Evolutionary conservation across 2,329 filamentous ascomycete genomes (phyloP).

Genomic region (Fusarium nanum): DNA sequence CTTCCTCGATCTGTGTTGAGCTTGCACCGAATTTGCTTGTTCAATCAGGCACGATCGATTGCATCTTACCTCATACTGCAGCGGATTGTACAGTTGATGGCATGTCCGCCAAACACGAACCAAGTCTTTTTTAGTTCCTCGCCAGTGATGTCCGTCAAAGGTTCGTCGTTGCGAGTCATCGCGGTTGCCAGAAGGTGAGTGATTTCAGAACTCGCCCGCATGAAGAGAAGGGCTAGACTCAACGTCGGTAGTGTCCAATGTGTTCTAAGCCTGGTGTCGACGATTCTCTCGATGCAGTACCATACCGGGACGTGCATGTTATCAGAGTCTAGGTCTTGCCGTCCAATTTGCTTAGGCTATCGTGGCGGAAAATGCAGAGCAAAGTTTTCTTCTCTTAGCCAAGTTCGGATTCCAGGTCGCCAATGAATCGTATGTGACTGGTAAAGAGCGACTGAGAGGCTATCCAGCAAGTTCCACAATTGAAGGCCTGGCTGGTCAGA

Average conservation of each 20-base stretch:
- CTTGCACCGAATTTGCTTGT: slow-evolving; percentile 7
- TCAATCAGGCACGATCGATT: slow-evolving; percentile 10
- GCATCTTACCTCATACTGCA: slow-evolving; percentile 21
- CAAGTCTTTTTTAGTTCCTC: slow-evolving; percentile 11
- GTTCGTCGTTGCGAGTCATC: slow-evolving; percentile 21
- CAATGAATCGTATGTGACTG: slow-evolving; percentile 10
- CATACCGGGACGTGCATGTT: slow-evolving; percentile 4
- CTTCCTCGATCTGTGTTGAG: slow-evolving; percentile 9
- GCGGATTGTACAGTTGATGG: slow-evolving; percentile 3
- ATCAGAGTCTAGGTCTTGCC: neutral
- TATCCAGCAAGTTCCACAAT: slow-evolving; percentile 28
- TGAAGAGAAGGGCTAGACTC: slow-evolving; percentile 3
- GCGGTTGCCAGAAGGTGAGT: neutral
- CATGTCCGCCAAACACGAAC: neutral
- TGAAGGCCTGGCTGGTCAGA: slow-evolving; percentile 11
- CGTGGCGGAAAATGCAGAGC: slow-evolving; percentile 4
- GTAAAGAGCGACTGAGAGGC: slow-evolving; percentile 12
- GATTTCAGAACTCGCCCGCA: neutral
- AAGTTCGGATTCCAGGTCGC: neutral
- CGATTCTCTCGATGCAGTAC: slow-evolving; percentile 1
- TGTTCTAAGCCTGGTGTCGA: neutral
- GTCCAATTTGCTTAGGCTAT: neutral
- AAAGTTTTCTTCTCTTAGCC: slow-evolving; percentile 19
- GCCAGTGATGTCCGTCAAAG: slow-evolving; percentile 3
- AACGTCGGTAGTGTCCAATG: neutral